A percentile compares a stretch with the other conserved stretches of the same genome.
Evolutionary conservation across 805 yeast species (phyloP).

Genomic region (Ogataea pini): DNA sequence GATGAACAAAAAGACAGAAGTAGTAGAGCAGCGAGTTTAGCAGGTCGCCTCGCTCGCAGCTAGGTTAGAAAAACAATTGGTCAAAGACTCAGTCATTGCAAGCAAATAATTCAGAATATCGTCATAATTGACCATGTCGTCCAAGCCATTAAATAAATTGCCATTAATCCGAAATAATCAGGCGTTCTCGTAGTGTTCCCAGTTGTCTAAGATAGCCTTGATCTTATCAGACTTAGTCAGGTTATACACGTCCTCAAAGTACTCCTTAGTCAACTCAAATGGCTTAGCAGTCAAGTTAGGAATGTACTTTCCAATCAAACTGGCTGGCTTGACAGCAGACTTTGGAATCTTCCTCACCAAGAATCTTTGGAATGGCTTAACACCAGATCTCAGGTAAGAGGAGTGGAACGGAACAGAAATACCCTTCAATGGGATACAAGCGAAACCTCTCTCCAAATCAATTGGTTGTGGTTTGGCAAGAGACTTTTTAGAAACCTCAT

Average conservation of each 20-base stretch:
- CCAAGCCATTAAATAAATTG: no score
- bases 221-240: constrained; percentile 91
- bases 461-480: constrained; percentile 93
- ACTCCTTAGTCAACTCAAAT: constrained; percentile 92
- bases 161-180: constrained; percentile 24
- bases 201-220: constrained; percentile 86
- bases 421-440: constrained; percentile 97
- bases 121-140: neutral
- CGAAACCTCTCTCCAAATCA: constrained; percentile 95
- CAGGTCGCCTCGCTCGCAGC: no score
- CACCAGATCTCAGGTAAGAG: constrained; percentile 97
- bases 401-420: constrained; percentile 99
- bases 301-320: constrained; percentile 91
- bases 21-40: no score
- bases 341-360: constrained; percentile 92
- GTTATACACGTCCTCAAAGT: constrained; percentile 92
- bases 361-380: constrained; percentile 98
- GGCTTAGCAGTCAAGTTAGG: constrained; percentile 99
- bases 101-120: constrained; percentile 4
- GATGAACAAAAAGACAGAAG: constrained; percentile 1
- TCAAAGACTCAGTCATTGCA: neutral
- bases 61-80: constrained; percentile 4
- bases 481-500: constrained; percentile 80
- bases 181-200: constrained; percentile 79
- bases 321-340: constrained; percentile 92